Percentiles rank a stretch among this genome's conserved stretches.
Conservation (phyloP, 2,329 filamentous ascomycete species). For the Beauveria asiatica region DNA sequence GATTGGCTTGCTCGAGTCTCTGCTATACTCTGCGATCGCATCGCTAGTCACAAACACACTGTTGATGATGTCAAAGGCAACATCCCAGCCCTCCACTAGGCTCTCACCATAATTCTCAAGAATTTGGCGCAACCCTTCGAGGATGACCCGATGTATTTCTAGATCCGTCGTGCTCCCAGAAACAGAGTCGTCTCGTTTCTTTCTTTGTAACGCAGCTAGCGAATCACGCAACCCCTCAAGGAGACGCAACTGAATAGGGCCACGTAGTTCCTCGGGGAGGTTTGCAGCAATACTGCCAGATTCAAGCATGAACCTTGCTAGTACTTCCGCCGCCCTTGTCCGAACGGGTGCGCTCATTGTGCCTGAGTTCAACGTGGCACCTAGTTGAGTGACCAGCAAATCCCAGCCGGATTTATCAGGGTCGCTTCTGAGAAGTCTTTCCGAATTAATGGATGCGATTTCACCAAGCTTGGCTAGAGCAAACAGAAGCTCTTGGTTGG, state of each 20-base stretch:
- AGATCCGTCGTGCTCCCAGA: slow-evolving; percentile 57
- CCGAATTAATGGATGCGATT: slow-evolving; percentile 64
- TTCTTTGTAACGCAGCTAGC: slow-evolving; percentile 44
- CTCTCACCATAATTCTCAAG: slow-evolving; percentile 84
- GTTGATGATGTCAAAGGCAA: slow-evolving; percentile 76
- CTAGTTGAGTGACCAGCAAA: slow-evolving; percentile 50
- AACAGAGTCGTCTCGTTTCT: slow-evolving; percentile 44
- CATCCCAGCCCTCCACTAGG: slow-evolving; percentile 73
- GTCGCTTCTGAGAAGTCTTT: slow-evolving; percentile 60
- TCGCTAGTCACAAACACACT: slow-evolving; percentile 59
- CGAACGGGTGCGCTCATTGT: slow-evolving; percentile 44
- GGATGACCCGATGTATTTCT: slow-evolving; percentile 70
- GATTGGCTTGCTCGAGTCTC: slow-evolving; percentile 24
- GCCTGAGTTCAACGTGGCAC: slow-evolving; percentile 39
- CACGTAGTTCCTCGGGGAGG: slow-evolving; percentile 41
- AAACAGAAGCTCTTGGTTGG: slow-evolving; percentile 55
- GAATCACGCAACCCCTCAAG: slow-evolving; percentile 58
- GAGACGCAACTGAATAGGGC: slow-evolving; percentile 62
- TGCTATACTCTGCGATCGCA: slow-evolving; percentile 23
- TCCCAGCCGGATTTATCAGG: slow-evolving; percentile 69
- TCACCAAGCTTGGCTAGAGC: slow-evolving; percentile 68
- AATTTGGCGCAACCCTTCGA: slow-evolving; percentile 73
- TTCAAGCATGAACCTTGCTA: slow-evolving; percentile 50
- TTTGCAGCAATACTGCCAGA: slow-evolving; percentile 47
- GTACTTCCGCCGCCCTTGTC: slow-evolving; percentile 53